phyloP scores from a whole-genome alignment of 768 basidiomycete species.

The Lactarius sp. region DNA sequence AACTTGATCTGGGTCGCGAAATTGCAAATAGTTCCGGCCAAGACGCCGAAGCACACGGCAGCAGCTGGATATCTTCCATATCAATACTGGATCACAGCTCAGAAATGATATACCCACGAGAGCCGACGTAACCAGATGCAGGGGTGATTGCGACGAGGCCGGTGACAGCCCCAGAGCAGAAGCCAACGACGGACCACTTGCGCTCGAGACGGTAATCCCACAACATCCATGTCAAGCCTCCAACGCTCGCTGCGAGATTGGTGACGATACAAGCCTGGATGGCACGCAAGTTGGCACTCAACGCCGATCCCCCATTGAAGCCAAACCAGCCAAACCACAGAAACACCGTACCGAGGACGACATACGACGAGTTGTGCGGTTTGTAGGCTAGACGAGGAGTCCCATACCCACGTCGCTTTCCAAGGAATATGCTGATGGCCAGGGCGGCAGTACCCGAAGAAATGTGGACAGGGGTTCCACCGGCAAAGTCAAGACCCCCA shows the following conservation, averaged over 20 bases:
- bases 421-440: constrained; percentile 86
- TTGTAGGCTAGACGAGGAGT: constrained; percentile 89
- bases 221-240: constrained; percentile 88
- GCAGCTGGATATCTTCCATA: constrained; percentile 47
- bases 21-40: constrained; percentile 83
- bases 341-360: constrained; percentile 85
- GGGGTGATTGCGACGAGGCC: constrained; percentile 90
- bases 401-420: constrained; percentile 87
- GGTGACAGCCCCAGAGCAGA: constrained; percentile 91
- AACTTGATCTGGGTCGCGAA: constrained; percentile 96
- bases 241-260: constrained; percentile 87
- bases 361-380: constrained; percentile 93
- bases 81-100: constrained; percentile 5
- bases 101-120: constrained; percentile 44
- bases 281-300: constrained; percentile 84
- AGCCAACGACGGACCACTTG: constrained; percentile 92
- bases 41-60: constrained; percentile 77
- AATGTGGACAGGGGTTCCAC: constrained; percentile 96
- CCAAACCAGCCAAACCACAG: constrained; percentile 98
- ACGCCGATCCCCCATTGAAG: constrained; percentile 90
- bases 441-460: constrained; percentile 89
- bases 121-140: constrained; percentile 75
- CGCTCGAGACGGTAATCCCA: constrained; percentile 92
- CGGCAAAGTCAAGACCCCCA: constrained; percentile 89
- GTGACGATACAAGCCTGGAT: constrained; percentile 89